Conservation (phyloP, 768 basidiomycete species). For the Pseudohyphozyma bogoriensis region DNA sequence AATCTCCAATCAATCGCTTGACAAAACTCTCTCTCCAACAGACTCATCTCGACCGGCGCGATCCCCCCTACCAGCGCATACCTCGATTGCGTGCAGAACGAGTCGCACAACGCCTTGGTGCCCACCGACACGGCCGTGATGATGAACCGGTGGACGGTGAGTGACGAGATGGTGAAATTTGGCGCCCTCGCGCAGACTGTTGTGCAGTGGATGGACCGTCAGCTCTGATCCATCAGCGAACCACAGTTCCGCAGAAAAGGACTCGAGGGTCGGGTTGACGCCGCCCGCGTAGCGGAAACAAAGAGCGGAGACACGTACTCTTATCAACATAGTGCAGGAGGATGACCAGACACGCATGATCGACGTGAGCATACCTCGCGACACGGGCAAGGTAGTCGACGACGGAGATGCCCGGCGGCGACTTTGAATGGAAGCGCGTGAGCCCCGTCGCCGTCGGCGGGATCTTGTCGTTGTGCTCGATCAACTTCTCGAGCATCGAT, state of each 20-base stretch:
- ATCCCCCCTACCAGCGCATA: constrained; percentile 97
- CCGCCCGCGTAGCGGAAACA: too few species aligned
- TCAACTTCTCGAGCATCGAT: constrained; percentile 80
- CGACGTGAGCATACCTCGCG: constrained; percentile 87
- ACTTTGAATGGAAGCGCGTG: constrained; percentile 91
- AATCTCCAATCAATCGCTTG: constrained; percentile 86
- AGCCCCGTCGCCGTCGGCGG: constrained; percentile 78
- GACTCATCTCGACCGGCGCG: constrained; percentile 77
- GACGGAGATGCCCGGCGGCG: constrained; percentile 75
- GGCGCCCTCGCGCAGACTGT: constrained; percentile 72
- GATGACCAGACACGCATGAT: constrained; percentile 73
- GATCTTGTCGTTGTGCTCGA: constrained; percentile 91
- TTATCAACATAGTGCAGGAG: constrained; percentile 84
- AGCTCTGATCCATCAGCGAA: too few species aligned
- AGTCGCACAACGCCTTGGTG: constrained; percentile 89
- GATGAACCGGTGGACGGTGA: constrained; percentile 95
- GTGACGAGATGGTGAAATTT: constrained; percentile 82
- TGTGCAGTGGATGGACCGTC: too few species aligned
- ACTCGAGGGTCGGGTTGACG: too few species aligned
- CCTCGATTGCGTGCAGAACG: constrained; percentile 85
- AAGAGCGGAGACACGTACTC: constrained; percentile 1
- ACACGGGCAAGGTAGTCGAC: constrained; percentile 90
- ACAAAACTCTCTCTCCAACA: constrained; percentile 89
- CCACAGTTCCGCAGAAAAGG: too few species aligned
- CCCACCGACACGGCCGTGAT: constrained; percentile 87